phyloP scores from a whole-genome alignment of 163 green algal genomes.

The Scenedesmus sp. region DNA sequence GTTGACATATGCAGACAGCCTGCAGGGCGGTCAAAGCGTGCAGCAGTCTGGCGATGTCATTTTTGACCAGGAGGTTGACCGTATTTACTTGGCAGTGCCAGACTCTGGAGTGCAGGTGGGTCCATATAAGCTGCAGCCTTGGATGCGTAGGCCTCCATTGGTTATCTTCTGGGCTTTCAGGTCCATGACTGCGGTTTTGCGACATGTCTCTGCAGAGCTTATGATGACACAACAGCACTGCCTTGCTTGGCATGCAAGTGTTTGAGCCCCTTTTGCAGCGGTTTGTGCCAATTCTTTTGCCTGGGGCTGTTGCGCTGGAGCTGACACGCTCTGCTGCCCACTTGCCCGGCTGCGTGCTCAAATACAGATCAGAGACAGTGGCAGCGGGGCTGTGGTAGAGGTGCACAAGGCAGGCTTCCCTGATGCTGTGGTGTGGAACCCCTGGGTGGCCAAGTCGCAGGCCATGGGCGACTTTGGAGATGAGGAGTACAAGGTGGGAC shows the following conservation, averaged over 20 bases:
- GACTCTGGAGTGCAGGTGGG: slow-evolving; percentile 68
- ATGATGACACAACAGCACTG: no score
- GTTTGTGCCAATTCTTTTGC: no score
- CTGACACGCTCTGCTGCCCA: background rate
- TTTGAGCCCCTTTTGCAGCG: no score
- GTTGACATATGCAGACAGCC: slow-evolving; percentile 84
- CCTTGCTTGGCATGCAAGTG: no score
- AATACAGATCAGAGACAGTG: slow-evolving; percentile 31
- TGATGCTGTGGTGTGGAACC: slow-evolving; percentile 96
- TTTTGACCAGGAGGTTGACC: slow-evolving; percentile 86
- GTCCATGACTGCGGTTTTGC: background rate
- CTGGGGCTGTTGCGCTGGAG: background rate
- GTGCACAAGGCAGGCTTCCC: slow-evolving; percentile 75
- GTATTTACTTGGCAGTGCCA: slow-evolving; percentile 85
- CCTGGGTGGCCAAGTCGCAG: slow-evolving; percentile 90
- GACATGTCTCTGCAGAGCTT: no score
- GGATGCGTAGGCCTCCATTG: no score
- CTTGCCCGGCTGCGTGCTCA: background rate
- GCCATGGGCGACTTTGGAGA: slow-evolving; percentile 90
- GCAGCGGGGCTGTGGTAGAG: slow-evolving; percentile 21
- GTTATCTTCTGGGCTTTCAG: background rate
- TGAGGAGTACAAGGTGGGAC: slow-evolving; percentile 85
- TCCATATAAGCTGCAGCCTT: no score
- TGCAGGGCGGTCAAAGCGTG: slow-evolving; percentile 53
- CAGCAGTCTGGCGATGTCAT: slow-evolving; percentile 55